Evolutionary conservation across 2,329 filamentous ascomycete species (phyloP).

Genomic region (Paradendryphiella salina): DNA sequence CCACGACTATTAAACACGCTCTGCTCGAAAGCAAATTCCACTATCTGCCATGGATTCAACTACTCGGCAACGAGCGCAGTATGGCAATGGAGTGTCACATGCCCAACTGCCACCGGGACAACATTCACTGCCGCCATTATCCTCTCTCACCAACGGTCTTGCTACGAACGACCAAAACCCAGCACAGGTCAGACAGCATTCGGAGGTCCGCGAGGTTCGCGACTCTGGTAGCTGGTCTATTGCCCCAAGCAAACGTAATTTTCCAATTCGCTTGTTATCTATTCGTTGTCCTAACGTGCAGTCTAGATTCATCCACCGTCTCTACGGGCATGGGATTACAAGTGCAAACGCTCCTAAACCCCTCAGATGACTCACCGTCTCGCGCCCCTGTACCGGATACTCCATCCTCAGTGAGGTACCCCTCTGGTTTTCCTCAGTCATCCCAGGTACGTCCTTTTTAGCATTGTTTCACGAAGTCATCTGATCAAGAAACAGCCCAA

Average conservation of each 20-base stretch:
- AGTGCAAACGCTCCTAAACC: constrained; percentile 54
- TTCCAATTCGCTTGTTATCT: constrained; percentile 4
- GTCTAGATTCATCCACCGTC: constrained; percentile 48
- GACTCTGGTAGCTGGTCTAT: constrained; percentile 65
- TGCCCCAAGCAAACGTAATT: constrained; percentile 60
- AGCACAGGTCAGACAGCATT: constrained; percentile 38
- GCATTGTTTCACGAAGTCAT: not conserved
- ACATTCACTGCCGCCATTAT: constrained; percentile 44
- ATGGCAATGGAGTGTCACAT: constrained; percentile 17
- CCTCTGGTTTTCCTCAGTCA: constrained; percentile 31
- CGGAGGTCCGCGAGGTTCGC: constrained; percentile 55
- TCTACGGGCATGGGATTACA: constrained; percentile 54
- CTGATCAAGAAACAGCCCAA: constrained; percentile 36
- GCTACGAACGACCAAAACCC: constrained; percentile 41
- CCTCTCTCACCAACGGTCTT: constrained; percentile 44
- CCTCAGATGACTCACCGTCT: constrained; percentile 54
- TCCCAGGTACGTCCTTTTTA: constrained; percentile 29
- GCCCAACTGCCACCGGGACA: constrained; percentile 38
- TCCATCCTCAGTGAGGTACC: constrained; percentile 45
- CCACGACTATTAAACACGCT: not conserved
- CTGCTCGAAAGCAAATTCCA: constrained; percentile 2
- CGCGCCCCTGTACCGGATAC: constrained; percentile 51
- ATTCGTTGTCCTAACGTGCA: constrained; percentile 16
- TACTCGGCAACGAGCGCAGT: constrained; percentile 32
- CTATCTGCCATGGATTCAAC: constrained; percentile 36